Conservation (phyloP, 306 rosid species). For the Hylodesmum podocarpum region DNA sequence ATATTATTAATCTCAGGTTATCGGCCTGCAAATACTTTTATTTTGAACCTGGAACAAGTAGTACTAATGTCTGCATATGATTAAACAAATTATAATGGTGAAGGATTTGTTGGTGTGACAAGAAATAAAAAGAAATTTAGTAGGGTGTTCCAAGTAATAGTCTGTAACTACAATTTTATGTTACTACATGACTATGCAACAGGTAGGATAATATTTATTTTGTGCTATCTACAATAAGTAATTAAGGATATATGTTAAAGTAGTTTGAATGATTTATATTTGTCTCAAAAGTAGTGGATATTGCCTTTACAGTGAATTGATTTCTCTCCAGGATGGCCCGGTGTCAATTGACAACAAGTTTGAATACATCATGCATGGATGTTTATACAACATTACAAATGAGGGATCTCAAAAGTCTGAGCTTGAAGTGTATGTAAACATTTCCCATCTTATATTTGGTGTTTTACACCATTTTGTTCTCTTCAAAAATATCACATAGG, state of each 20-base stretch:
- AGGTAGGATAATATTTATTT: not conserved
- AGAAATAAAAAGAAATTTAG: not conserved
- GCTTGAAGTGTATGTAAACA: slow-evolving; percentile 62
- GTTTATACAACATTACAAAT: slow-evolving; percentile 56
- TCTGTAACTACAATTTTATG: not conserved
- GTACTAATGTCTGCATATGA: not conserved
- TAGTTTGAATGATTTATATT: slow-evolving; percentile 3
- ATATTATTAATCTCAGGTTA: not conserved
- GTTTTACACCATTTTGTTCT: slow-evolving; percentile 1
- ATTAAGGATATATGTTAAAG: not conserved
- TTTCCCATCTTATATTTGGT: not conserved
- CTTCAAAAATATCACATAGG: not conserved
- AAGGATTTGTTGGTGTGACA: not conserved
- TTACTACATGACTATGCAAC: not conserved
- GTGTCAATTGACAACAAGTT: slow-evolving; percentile 82
- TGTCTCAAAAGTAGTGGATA: not conserved
- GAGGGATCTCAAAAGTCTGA: slow-evolving; percentile 48
- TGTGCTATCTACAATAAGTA: not conserved
- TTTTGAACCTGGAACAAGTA: not conserved
- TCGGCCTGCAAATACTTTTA: not conserved
- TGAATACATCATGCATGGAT: slow-evolving; percentile 90
- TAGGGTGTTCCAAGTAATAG: not conserved
- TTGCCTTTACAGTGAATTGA: slow-evolving; percentile 20
- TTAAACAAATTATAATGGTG: slow-evolving; percentile 3
- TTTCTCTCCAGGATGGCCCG: slow-evolving; percentile 61